Evolutionary conservation across 2,329 filamentous ascomycete species (phyloP).

Genomic region (Amauroascus niger): DNA sequence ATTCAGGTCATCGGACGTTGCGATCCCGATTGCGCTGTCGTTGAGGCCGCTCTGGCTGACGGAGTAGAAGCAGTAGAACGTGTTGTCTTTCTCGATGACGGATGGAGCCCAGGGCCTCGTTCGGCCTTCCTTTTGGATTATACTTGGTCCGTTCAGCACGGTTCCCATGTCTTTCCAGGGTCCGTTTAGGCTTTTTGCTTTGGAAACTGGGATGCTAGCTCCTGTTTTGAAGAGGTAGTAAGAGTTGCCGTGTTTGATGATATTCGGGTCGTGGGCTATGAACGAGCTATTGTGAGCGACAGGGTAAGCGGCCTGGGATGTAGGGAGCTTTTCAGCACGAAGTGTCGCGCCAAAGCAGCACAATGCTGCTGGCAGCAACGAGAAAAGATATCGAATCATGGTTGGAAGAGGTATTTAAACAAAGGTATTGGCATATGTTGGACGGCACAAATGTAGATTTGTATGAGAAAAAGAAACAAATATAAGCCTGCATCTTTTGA

Average conservation of each 20-base stretch:
- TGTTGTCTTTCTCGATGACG: conserved; percentile 23
- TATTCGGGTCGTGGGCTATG: conserved; percentile 28
- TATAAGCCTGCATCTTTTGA: too few relatives aligned
- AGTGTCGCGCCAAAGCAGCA: neutral
- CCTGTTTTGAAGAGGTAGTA: conserved; percentile 30
- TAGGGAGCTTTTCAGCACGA: neutral
- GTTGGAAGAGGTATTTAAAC: too few relatives aligned
- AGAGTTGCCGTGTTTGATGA: conserved; percentile 25
- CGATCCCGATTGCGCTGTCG: conserved; percentile 32
- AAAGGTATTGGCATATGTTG: too few relatives aligned
- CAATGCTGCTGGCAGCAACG: neutral
- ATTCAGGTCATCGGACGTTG: conserved; percentile 23
- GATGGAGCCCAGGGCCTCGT: conserved; percentile 31
- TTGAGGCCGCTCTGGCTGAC: conserved; percentile 24
- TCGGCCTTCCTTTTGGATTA: conserved; percentile 26
- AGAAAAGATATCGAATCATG: neutral
- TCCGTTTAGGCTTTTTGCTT: conserved; percentile 23
- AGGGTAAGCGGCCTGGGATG: neutral
- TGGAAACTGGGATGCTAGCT: conserved; percentile 22
- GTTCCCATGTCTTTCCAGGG: conserved; percentile 29
- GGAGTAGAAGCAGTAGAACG: conserved; percentile 32
- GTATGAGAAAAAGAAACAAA: too few relatives aligned
- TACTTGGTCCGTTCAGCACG: conserved; percentile 24
- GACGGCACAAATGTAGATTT: too few relatives aligned
- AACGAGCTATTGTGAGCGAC: neutral